phyloP scores from a whole-genome alignment of 495 filamentous ascomycete genomes.

The Trichoderma reesei region DNA sequence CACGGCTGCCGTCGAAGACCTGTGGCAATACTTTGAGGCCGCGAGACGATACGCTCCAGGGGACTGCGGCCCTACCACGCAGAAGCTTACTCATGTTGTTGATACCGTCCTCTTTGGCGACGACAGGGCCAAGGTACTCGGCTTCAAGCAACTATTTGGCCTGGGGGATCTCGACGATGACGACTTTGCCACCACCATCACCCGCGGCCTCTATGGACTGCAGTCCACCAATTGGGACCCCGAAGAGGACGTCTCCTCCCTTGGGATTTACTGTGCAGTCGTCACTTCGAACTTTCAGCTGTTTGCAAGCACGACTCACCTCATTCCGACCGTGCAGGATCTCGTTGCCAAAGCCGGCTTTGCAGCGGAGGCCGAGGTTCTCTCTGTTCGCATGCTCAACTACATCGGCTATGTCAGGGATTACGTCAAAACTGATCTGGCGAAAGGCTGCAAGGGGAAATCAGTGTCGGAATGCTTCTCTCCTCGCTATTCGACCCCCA shows the following conservation, averaged over 20 bases:
- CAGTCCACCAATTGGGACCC: constrained; percentile 67
- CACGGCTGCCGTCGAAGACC: constrained; percentile 60
- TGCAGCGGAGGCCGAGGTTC: constrained; percentile 28
- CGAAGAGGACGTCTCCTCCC: constrained; percentile 38
- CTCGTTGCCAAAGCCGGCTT: constrained; percentile 50
- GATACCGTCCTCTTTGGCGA: constrained; percentile 55
- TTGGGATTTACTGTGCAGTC: constrained; percentile 51
- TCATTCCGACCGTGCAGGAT: constrained; percentile 32
- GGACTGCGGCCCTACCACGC: constrained; percentile 45
- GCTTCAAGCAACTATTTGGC: constrained; percentile 53
- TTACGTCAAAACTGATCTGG: not conserved
- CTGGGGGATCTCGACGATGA: constrained; percentile 46
- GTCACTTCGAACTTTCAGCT: constrained; percentile 39
- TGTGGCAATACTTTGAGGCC: constrained; percentile 61
- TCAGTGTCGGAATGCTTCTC: not conserved
- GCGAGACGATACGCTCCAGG: constrained; percentile 42
- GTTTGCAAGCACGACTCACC: constrained; percentile 32
- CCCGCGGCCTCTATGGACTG: constrained; percentile 41
- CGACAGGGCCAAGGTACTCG: constrained; percentile 29
- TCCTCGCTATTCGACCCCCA: constrained; percentile 9
- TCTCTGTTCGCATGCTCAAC: constrained; percentile 53
- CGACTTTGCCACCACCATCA: constrained; percentile 52
- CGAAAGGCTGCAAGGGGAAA: not conserved
- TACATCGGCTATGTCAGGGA: constrained; percentile 47
- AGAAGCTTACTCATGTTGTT: constrained; percentile 48